phyloP scores from a whole-genome alignment of 1,284 basidiomycete species.

The Tremellales sp. region DNA sequence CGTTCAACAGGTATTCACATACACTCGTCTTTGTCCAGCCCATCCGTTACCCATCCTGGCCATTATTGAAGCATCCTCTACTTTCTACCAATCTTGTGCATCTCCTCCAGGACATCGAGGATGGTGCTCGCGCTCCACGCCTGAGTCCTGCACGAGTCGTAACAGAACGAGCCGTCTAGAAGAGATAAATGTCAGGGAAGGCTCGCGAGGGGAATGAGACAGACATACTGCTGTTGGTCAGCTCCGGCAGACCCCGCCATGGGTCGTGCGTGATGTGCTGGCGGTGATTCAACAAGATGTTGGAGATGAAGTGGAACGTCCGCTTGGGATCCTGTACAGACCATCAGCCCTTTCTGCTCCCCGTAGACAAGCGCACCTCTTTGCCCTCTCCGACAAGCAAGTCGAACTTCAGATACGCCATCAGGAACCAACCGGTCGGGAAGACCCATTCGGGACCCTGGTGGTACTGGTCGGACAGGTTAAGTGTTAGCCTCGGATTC shows the following conservation, averaged over 20 bases:
- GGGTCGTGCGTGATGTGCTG: conserved; percentile 70
- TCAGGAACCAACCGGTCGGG: conserved; percentile 91
- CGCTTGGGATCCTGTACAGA: conserved; percentile 58
- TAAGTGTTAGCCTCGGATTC: conserved; percentile 3
- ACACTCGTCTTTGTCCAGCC: too few relatives aligned
- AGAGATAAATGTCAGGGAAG: not conserved
- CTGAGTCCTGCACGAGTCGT: conserved; percentile 84
- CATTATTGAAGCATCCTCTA: not conserved
- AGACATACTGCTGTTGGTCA: conserved; percentile 66
- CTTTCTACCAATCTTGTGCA: conserved; percentile 50
- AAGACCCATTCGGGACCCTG: conserved; percentile 78
- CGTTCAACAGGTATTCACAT: too few relatives aligned
- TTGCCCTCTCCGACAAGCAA: conserved; percentile 55
- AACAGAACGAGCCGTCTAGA: conserved; percentile 66
- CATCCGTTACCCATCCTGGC: too few relatives aligned
- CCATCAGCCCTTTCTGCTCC: not conserved
- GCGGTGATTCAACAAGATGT: conserved; percentile 64
- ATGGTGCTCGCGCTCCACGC: conserved; percentile 88
- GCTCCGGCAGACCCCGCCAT: conserved; percentile 88
- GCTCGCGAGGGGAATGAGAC: not conserved
- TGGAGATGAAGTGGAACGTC: conserved; percentile 75
- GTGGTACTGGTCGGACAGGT: conserved; percentile 44
- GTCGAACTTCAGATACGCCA: conserved; percentile 86
- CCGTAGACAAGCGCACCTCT: conserved; percentile 53
- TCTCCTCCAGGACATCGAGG: conserved; percentile 76